A percentile compares a stretch with the other conserved stretches of the same genome.
phyloP scores from a whole-genome alignment of 768 basidiomycete species.

The Naganishia onofrii region DNA sequence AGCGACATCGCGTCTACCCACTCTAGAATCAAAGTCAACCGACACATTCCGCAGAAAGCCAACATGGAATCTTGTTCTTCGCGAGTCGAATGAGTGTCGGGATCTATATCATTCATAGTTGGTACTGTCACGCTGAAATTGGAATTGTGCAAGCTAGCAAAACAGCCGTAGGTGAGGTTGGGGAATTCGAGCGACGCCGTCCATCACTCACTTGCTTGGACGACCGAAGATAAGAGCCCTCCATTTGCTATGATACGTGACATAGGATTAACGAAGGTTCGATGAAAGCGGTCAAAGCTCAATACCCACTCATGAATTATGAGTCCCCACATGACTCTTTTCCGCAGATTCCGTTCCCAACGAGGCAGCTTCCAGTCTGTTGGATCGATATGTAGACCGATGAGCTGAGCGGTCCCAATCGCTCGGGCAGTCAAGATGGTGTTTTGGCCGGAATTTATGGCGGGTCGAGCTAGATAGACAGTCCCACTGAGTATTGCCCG shows the following conservation, averaged over 20 bases:
- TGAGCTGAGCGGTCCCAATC: slow-evolving; percentile 36
- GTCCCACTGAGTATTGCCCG: slow-evolving; percentile 1
- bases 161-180: no score
- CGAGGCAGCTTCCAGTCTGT: slow-evolving; percentile 34
- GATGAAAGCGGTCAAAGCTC: background rate
- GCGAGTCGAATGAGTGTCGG: slow-evolving; percentile 23
- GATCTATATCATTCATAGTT: slow-evolving; percentile 30
- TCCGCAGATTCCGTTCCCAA: slow-evolving; percentile 34
- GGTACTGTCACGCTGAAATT: slow-evolving; percentile 33
- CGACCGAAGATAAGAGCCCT: slow-evolving; percentile 29
- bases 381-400: slow-evolving; percentile 37
- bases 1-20: background rate
- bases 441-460: slow-evolving; percentile 22
- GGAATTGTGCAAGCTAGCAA: slow-evolving; percentile 14
- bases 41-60: slow-evolving; percentile 31
- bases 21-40: slow-evolving; percentile 32
- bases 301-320: slow-evolving; percentile 30
- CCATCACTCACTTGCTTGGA: slow-evolving; percentile 26
- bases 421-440: slow-evolving; percentile 28
- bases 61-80: slow-evolving; percentile 29
- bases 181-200: no score
- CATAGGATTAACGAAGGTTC: background rate
- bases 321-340: slow-evolving; percentile 34
- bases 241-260: slow-evolving; percentile 19
- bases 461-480: slow-evolving; percentile 20